Percentiles rank a stretch among this genome's conserved stretches.
These are phyloP conservation scores for Nephelium lappaceum DNA, from an alignment of 345 rosid species.

Conservation along the genomic window DNA sequence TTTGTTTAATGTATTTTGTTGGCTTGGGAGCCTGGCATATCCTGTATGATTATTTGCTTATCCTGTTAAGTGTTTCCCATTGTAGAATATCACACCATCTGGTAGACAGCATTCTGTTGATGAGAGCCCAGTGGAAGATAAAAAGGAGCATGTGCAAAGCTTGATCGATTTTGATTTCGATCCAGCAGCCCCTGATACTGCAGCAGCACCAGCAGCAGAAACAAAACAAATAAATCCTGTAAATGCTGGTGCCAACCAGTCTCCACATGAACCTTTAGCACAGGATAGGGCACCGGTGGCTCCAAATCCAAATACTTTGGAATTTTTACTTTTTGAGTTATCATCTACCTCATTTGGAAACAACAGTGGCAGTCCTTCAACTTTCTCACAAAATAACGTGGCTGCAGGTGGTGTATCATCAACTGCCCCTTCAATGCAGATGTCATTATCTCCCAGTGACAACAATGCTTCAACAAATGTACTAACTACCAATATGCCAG, in stretches of 20 bases:
- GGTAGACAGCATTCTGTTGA: slow-evolving; percentile 15
- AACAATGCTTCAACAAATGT: slow-evolving; percentile 22
- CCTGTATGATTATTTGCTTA: not conserved
- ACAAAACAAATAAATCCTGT: slow-evolving; percentile 28
- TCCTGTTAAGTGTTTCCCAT: slow-evolving; percentile 11
- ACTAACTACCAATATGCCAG: slow-evolving; percentile 31
- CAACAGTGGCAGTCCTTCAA: slow-evolving; percentile 21
- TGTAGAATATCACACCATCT: slow-evolving; percentile 45
- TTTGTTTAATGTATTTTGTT: not conserved
- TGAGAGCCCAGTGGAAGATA: slow-evolving; percentile 25
- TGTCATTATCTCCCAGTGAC: slow-evolving; percentile 12
- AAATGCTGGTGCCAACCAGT: slow-evolving; percentile 28
- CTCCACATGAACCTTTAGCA: slow-evolving; percentile 30
- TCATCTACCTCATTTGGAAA: slow-evolving; percentile 33
- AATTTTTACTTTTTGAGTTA: slow-evolving; percentile 58
- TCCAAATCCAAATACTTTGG: slow-evolving; percentile 54
- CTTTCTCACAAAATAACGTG: slow-evolving; percentile 22
- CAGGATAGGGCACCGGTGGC: slow-evolving; percentile 30
- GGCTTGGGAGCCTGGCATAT: not conserved
- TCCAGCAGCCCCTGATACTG: slow-evolving; percentile 31
- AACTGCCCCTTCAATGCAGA: slow-evolving; percentile 22
- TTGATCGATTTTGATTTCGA: slow-evolving; percentile 37
- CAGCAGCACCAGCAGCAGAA: slow-evolving; percentile 15
- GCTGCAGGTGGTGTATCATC: slow-evolving; percentile 14
- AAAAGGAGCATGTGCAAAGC: slow-evolving; percentile 31